Percentiles rank a stretch among this genome's conserved stretches.
These are phyloP conservation scores for Piedraia hortae DNA, from an alignment of 2,329 filamentous ascomycete genomes.

Conservation along the genomic window DNA sequence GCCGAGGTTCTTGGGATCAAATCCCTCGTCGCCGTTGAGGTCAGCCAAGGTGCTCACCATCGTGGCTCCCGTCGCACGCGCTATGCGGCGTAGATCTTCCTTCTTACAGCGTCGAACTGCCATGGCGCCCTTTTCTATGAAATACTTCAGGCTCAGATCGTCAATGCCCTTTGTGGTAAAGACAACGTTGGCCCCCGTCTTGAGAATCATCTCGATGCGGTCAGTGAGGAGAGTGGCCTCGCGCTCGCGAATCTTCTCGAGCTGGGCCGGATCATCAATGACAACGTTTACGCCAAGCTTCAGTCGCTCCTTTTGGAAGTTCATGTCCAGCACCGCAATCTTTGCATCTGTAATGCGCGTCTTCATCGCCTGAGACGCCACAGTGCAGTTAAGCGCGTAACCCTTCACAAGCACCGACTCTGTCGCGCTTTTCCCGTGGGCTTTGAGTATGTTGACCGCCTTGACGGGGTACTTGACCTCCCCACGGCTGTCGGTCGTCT, in stretches of 20 bases:
- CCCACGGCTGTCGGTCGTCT: slow-evolving; percentile 67
- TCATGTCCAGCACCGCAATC: slow-evolving; percentile 93
- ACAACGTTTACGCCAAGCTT: slow-evolving; percentile 97
- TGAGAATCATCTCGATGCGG: slow-evolving; percentile 87
- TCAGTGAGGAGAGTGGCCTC: slow-evolving; percentile 86
- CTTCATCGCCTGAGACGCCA: slow-evolving; percentile 93
- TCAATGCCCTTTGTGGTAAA: slow-evolving; percentile 97
- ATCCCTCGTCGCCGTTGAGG: slow-evolving; percentile 89
- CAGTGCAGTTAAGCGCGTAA: slow-evolving; percentile 94
- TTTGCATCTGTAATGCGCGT: slow-evolving; percentile 80
- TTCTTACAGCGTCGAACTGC: slow-evolving; percentile 93
- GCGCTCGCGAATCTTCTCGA: slow-evolving; percentile 85
- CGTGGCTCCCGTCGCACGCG: slow-evolving; percentile 82
- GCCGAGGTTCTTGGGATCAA: slow-evolving; percentile 70
- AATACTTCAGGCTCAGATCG: slow-evolving; percentile 78
- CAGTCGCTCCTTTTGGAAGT: slow-evolving; percentile 96
- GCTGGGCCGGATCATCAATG: slow-evolving; percentile 83
- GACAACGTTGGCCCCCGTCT: slow-evolving; percentile 85
- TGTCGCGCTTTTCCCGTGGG: slow-evolving; percentile 71
- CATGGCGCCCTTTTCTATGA: slow-evolving; percentile 87
- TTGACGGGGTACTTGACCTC: slow-evolving; percentile 96
- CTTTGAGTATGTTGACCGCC: slow-evolving; percentile 95
- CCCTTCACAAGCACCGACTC: slow-evolving; percentile 86
- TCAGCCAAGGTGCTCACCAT: slow-evolving; percentile 83
- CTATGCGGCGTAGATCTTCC: slow-evolving; percentile 86